These are phyloP conservation scores for Rhizopus sp. DNA, from an alignment of 371 early-diverging fungal species.

Conservation along the genomic window DNA sequence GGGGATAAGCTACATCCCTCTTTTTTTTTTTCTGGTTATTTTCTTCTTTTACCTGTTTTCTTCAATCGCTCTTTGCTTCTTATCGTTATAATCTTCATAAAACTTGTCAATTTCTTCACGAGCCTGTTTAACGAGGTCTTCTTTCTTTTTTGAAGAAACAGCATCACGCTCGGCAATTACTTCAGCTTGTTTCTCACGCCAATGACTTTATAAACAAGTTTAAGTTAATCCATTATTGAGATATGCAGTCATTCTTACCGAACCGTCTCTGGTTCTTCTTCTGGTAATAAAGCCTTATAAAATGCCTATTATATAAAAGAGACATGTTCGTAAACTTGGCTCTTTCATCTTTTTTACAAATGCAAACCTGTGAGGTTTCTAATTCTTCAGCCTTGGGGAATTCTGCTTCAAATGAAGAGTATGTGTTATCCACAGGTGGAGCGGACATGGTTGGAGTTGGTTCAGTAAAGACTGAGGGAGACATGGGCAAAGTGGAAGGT, in stretches of 20 bases:
- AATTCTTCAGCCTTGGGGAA: constrained; percentile 54
- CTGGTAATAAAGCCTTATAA: constrained; percentile 49
- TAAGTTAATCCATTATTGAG: not conserved
- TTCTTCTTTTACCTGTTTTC: constrained; percentile 68
- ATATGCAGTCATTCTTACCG: constrained; percentile 34
- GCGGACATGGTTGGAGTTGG: constrained; percentile 14
- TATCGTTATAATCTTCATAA: constrained; percentile 94
- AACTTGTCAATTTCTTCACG: constrained; percentile 87
- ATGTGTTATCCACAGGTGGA: constrained; percentile 15
- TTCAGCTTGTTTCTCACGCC: constrained; percentile 78
- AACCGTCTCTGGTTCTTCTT: constrained; percentile 62
- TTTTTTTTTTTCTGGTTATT: constrained; percentile 57
- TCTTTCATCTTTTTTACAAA: not conserved
- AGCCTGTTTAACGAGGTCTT: constrained; percentile 71
- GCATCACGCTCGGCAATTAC: constrained; percentile 81
- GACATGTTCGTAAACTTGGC: not conserved
- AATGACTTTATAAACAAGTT: constrained; percentile 56
- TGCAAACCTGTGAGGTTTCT: constrained; percentile 40
- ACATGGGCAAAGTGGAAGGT: constrained; percentile 11
- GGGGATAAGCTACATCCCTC: constrained; percentile 42
- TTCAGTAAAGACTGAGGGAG: constrained; percentile 14
- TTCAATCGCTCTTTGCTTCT: constrained; percentile 76
- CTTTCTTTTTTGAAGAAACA: constrained; percentile 64
- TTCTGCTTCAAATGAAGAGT: constrained; percentile 41
- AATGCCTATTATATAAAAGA: constrained; percentile 34